Evolutionary conservation across 176 grass and related monocot species (phyloP), one percentile per base, ranked within the genome.

Genomic region (Rhynchospora pubera): DNA sequence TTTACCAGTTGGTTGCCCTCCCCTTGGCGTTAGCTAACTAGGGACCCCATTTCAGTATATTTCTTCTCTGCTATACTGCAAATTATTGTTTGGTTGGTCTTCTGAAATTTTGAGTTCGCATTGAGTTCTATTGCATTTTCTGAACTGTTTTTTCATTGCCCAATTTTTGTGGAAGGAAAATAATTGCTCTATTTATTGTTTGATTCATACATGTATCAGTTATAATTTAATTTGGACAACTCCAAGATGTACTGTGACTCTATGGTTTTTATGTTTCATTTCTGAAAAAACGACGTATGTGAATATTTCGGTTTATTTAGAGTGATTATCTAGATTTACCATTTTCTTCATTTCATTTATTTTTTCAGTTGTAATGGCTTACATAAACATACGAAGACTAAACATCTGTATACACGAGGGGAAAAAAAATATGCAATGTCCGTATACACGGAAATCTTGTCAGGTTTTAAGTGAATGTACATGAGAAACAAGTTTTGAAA

Each of bases 1-100:
- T 0, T 87, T 98, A 65, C 85, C 96, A 11, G 59, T 23, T 60
- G 92, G 92, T 78, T 93, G 89, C 55, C 90, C 96, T 85, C 57
- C 84, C 16, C 68, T 95, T 74, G 92, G 96, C 72, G 68, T 81
- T 80, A 81, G 85, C 23, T 92, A 83, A 73, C 11, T 14, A 2
- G 57, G 13, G 63, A 14, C 34, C 18, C 1, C 45, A 24, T 81
- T 81, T 48, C 9, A 79, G 43, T 74, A 16, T 16, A 66, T 66
- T 16, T 56, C 53, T 65, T 30, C 62, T 14, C 43, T 46, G 43
- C n/a, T 21, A 39, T 70, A 4, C 51, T 78, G 74, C 51, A 21
- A 24, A 11, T 7, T 34, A 5, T 45, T 57, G 74, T 15, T 42
- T 21, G n/a, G 9, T 79, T 21, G 14, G 43, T 1, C 1, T 42